These are phyloP conservation scores for Larix kaempferi DNA, from an alignment of 75 land plant genomes.

Conservation along the genomic window DNA sequence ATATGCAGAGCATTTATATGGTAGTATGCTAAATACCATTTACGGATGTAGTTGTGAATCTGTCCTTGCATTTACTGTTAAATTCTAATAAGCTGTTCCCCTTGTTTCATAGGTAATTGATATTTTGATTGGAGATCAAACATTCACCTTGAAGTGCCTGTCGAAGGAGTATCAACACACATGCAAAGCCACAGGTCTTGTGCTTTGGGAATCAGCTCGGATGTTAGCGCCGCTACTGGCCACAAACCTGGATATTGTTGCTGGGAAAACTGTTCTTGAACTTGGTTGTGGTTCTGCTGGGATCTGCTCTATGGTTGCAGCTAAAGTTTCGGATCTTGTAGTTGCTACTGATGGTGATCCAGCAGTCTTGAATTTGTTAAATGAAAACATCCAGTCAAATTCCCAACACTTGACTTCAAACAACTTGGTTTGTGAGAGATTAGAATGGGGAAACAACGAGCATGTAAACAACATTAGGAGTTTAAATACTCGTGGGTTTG, in stretches of 20 bases:
- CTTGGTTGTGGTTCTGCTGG: slow-evolving; percentile 89
- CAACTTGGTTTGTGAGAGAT: slow-evolving; percentile 34
- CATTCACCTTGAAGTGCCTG: slow-evolving; percentile 52
- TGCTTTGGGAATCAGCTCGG: slow-evolving; percentile 97
- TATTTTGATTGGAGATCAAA: slow-evolving; percentile 27
- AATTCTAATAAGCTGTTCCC: background rate
- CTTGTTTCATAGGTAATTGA: slow-evolving; percentile 37
- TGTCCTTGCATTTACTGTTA: background rate
- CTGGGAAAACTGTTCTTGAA: slow-evolving; percentile 73
- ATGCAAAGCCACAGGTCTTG: slow-evolving; percentile 85
- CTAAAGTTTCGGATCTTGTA: slow-evolving; percentile 45
- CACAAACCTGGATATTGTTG: slow-evolving; percentile 46
- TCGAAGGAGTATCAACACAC: slow-evolving; percentile 83
- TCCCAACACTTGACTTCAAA: slow-evolving; percentile 13
- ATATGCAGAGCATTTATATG: background rate
- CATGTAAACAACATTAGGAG: slow-evolving; percentile 52
- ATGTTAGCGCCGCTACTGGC: slow-evolving; percentile 64
- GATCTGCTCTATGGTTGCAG: slow-evolving; percentile 84
- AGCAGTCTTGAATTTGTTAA: slow-evolving; percentile 52
- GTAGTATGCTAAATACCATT: background rate
- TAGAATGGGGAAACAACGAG: slow-evolving; percentile 82
- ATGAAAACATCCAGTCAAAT: slow-evolving; percentile 62
- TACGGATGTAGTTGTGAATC: background rate
- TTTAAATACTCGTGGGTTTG: slow-evolving; percentile 49
- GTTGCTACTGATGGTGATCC: slow-evolving; percentile 91